Evolutionary conservation across 805 yeast genomes (phyloP).

Genomic region (Starmerella kuoi): DNA sequence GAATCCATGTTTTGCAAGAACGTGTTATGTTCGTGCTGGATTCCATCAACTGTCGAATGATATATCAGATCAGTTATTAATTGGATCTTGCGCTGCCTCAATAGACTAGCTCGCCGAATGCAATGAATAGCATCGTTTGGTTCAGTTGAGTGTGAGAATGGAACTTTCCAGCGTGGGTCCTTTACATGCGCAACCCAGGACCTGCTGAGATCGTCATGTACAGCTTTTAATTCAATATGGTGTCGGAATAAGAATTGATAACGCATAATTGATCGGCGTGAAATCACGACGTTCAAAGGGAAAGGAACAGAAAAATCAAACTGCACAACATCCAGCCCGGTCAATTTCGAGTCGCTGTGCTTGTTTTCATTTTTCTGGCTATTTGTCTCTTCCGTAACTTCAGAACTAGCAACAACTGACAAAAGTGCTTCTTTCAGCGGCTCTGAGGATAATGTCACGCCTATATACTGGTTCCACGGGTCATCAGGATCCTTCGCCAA

Average conservation of each 20-base stretch:
- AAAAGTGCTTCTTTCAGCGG: conserved; percentile 23
- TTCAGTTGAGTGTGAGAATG: conserved; percentile 24
- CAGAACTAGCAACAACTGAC: conserved; percentile 2
- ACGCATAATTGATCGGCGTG: conserved; percentile 58
- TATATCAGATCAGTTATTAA: conserved; percentile 44
- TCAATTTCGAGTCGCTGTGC: conserved; percentile 4
- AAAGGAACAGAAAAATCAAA: conserved; percentile 50
- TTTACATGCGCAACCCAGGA: conserved; percentile 62
- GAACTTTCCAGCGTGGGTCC: conserved; percentile 55
- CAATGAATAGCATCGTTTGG: background rate
- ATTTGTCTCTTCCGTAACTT: background rate
- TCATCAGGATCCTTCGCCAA: conserved; percentile 24
- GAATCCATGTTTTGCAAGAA: conserved; percentile 28
- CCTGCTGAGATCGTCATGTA: conserved; percentile 45
- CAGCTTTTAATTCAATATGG: conserved; percentile 47
- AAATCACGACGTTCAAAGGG: conserved; percentile 67
- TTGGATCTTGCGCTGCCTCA: conserved; percentile 40
- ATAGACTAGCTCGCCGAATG: conserved; percentile 22
- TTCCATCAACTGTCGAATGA: conserved; percentile 47
- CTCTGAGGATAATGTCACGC: conserved; percentile 29
- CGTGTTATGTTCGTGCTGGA: conserved; percentile 42
- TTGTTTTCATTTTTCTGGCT: background rate
- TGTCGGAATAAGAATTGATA: conserved; percentile 73
- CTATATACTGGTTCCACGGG: conserved; percentile 21
- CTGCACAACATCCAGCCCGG: conserved; percentile 29